These are phyloP conservation scores for Backusella psychrophila DNA, from an alignment of 192 early-diverging fungal species.

Conservation along the genomic window DNA sequence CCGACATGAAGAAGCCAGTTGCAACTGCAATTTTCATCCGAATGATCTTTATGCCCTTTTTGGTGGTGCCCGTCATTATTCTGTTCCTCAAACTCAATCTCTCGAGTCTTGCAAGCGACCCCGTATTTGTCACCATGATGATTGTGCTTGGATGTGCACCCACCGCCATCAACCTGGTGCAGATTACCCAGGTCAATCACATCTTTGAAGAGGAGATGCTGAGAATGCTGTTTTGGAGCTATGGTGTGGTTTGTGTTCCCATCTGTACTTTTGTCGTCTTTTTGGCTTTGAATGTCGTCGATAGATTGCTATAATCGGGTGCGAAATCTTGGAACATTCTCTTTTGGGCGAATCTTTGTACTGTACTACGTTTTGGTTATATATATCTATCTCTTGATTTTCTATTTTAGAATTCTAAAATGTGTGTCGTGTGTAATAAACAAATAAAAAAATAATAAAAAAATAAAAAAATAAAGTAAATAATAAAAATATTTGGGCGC, in stretches of 20 bases:
- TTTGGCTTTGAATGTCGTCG: conserved; percentile 31
- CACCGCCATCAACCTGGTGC: conserved; percentile 73
- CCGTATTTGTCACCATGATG: conserved; percentile 64
- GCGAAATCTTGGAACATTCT: neutral
- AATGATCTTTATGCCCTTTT: conserved; percentile 37
- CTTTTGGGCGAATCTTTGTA: neutral
- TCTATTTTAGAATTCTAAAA: neutral
- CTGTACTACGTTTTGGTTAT: neutral
- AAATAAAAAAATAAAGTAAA: neutral
- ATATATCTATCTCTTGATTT: neutral
- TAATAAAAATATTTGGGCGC: neutral
- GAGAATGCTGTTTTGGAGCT: conserved; percentile 66
- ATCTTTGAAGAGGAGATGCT: conserved; percentile 71
- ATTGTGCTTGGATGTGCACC: conserved; percentile 64
- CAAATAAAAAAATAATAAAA: neutral
- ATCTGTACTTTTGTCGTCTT: conserved; percentile 30
- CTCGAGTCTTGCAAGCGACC: conserved; percentile 57
- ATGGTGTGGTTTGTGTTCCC: conserved; percentile 49
- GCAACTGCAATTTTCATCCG: conserved; percentile 31
- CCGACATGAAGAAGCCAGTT: conserved; percentile 37
- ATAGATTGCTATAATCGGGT: neutral
- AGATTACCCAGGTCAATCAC: conserved; percentile 65
- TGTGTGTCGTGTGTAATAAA: neutral
- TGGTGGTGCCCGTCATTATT: conserved; percentile 38
- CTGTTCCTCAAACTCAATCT: conserved; percentile 19